Evolutionary conservation across 176 grass and related monocot species (phyloP).

Genomic region (Aechmea fasciata): DNA sequence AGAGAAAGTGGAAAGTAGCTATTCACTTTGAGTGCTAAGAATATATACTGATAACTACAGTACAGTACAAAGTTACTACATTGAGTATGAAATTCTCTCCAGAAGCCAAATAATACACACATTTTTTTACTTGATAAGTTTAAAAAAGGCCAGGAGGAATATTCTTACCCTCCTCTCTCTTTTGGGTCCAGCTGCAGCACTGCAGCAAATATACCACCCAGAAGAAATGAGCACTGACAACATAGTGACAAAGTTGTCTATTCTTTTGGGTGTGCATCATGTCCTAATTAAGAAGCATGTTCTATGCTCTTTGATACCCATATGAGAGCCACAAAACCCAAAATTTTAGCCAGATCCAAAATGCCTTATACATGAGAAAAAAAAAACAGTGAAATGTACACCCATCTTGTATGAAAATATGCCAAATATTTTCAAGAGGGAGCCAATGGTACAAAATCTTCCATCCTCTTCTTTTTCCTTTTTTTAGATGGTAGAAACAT

Average conservation of each 20-base stretch:
- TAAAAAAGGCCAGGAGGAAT: conserved; percentile 1
- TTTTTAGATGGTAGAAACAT: too few species aligned
- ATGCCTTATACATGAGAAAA: too few species aligned
- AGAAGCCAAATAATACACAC: too few species aligned
- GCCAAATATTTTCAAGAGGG: too few species aligned
- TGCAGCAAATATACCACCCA: neutral
- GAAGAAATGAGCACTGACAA: neutral
- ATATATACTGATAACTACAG: neutral
- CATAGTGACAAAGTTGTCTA: neutral
- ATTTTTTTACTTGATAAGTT: neutral
- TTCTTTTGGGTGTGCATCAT: neutral
- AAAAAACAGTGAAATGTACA: too few species aligned
- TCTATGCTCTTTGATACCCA: neutral
- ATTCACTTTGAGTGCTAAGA: neutral
- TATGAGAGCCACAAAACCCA: neutral
- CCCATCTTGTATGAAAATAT: too few species aligned
- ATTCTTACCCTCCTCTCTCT: neutral
- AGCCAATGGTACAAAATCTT: too few species aligned
- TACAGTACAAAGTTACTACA: neutral
- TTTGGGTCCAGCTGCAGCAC: neutral
- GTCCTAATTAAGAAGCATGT: neutral
- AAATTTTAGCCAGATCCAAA: too few species aligned
- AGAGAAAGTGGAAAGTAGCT: neutral
- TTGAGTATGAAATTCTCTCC: neutral
- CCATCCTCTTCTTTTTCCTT: too few species aligned